Evolutionary conservation across 75 land plant species (phyloP).

Genomic region (Pinus taeda): DNA sequence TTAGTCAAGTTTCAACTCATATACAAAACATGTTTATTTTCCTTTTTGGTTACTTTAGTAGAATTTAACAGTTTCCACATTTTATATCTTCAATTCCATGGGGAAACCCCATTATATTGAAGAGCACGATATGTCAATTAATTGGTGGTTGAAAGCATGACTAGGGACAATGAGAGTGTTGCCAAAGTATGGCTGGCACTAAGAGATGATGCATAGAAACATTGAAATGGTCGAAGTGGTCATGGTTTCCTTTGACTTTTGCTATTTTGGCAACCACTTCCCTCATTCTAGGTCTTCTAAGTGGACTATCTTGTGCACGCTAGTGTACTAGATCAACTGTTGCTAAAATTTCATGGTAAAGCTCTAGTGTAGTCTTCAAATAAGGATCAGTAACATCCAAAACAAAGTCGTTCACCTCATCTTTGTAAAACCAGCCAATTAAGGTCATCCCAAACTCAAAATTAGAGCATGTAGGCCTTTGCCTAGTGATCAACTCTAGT

Average conservation of each 20-base stretch:
- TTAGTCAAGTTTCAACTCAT: too few species aligned
- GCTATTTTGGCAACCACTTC: constrained; percentile 3
- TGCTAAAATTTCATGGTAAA: background rate
- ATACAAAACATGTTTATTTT: too few species aligned
- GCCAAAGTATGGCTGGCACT: background rate
- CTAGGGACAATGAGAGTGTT: background rate
- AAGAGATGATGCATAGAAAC: background rate
- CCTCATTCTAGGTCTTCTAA: constrained; percentile 9
- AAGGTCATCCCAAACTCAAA: constrained; percentile 3
- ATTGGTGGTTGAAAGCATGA: background rate
- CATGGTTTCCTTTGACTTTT: background rate
- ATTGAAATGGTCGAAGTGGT: background rate
- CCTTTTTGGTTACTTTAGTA: too few species aligned
- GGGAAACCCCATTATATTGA: background rate
- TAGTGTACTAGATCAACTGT: background rate
- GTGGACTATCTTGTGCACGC: background rate
- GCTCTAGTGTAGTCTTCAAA: background rate
- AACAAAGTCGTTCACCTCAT: background rate
- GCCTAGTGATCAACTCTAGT: constrained; percentile 24
- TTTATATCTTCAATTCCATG: too few species aligned
- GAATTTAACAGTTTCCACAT: too few species aligned
- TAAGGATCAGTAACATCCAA: constrained; percentile 1
- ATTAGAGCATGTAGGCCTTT: constrained; percentile 9
- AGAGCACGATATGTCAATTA: background rate
- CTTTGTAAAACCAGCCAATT: background rate